Evolutionary conservation across 2,329 filamentous ascomycete genomes (phyloP).

Genomic region (Uncinocarpus reesii): DNA sequence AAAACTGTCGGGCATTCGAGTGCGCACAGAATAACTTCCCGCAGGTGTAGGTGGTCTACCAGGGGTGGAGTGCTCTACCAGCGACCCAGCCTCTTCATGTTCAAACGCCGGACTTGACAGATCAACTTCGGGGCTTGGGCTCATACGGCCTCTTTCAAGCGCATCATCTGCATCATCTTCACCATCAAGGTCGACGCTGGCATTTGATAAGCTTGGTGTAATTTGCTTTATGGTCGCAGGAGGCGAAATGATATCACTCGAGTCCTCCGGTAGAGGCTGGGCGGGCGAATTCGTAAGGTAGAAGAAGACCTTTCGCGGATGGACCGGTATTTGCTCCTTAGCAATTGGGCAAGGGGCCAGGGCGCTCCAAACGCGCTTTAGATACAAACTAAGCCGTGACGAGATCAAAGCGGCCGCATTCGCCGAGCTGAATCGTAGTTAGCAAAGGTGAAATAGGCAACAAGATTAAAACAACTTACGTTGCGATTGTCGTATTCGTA

Average conservation of each 20-base stretch:
- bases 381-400: conserved; percentile 76
- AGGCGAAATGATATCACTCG: conserved; percentile 43
- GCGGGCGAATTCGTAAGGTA: conserved; percentile 83
- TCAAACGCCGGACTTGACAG: conserved; percentile 80
- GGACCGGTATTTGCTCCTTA: conserved; percentile 84
- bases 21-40: conserved; percentile 10
- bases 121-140: conserved; percentile 87
- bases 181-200: conserved; percentile 37
- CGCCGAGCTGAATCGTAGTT: conserved; percentile 58
- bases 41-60: conserved; percentile 10
- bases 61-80: conserved; percentile 19
- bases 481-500: conserved; percentile 73
- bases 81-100: conserved; percentile 43
- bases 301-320: conserved; percentile 92
- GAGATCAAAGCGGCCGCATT: conserved; percentile 94
- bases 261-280: conserved; percentile 64
- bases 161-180: conserved; percentile 54
- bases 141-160: conserved; percentile 56
- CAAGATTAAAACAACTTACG: conserved; percentile 53
- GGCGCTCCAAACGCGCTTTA: conserved; percentile 76
- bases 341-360: conserved; percentile 74
- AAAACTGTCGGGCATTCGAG: conserved; percentile 40
- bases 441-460: conserved; percentile 15
- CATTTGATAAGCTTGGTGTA: conserved; percentile 71
- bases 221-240: conserved; percentile 52